phyloP scores from a whole-genome alignment of 2,329 filamentous ascomycete genomes.

The Colletotrichum coccodes region DNA sequence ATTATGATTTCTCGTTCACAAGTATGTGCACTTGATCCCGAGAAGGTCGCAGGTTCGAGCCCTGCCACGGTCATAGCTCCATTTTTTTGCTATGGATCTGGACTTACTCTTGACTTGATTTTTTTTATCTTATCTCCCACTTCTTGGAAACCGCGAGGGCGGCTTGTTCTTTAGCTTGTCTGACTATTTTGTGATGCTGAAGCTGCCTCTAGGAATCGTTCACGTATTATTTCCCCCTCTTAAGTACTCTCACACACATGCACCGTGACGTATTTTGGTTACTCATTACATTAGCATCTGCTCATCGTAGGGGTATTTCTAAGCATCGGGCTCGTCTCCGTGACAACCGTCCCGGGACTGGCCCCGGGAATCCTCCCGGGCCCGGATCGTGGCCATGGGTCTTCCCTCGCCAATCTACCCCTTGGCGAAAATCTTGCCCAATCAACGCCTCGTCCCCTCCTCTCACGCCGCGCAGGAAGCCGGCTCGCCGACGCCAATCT shows the following conservation, averaged over 20 bases:
- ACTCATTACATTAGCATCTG: background rate
- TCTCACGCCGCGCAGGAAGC: conserved; percentile 16
- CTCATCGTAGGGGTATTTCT: background rate
- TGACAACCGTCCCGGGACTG: background rate
- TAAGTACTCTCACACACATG: background rate
- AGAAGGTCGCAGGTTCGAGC: conserved; percentile 29
- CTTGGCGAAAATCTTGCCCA: no score
- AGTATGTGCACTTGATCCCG: conserved; percentile 24
- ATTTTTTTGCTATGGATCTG: background rate
- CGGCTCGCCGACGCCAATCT: conserved; percentile 31
- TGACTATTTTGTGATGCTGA: no score
- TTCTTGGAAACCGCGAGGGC: no score
- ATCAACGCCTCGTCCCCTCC: no score
- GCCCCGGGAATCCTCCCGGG: background rate
- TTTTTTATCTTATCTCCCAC: background rate
- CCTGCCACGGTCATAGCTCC: conserved; percentile 20
- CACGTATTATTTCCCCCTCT: background rate
- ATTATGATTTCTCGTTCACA: conserved; percentile 29
- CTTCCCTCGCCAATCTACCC: background rate
- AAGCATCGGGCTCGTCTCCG: background rate
- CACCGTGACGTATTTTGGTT: background rate
- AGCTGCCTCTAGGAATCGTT: background rate
- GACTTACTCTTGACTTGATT: background rate
- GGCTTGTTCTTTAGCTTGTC: no score
- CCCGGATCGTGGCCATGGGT: background rate